Percentiles rank a stretch among this genome's conserved stretches.
These are phyloP conservation scores for Trichoderma pleuroti DNA, from an alignment of 2,329 filamentous ascomycete species.

Conservation along the genomic window DNA sequence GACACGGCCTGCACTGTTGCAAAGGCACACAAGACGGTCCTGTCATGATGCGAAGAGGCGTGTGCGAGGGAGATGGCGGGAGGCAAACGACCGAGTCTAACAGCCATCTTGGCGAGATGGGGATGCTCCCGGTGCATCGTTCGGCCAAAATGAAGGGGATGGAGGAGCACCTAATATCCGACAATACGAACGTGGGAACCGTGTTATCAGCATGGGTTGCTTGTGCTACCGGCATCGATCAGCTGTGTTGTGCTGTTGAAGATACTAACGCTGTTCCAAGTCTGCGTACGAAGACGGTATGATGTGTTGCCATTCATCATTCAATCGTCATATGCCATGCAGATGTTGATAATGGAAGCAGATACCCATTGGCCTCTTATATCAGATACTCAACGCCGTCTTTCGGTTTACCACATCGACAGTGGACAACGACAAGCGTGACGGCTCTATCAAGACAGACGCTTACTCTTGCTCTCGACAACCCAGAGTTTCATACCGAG, in stretches of 20 bases:
- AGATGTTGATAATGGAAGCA: neutral
- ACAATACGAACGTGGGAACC: neutral
- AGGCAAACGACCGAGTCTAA: constrained; percentile 16
- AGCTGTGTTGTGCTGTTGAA: neutral
- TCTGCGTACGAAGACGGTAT: neutral
- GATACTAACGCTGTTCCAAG: neutral
- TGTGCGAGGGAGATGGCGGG: constrained; percentile 10
- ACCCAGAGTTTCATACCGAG: neutral
- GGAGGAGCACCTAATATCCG: neutral
- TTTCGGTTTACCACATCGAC: neutral
- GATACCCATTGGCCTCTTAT: neutral
- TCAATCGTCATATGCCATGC: neutral
- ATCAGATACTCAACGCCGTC: neutral
- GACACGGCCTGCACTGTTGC: neutral
- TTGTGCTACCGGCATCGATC: neutral
- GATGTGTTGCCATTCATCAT: neutral
- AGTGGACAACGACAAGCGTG: neutral
- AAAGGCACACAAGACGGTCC: constrained; percentile 9
- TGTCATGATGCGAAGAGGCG: constrained; percentile 20
- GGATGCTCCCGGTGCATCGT: constrained; percentile 1
- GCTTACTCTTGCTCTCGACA: neutral
- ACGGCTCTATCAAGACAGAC: neutral
- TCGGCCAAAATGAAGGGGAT: neutral
- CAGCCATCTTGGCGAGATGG: constrained; percentile 5
- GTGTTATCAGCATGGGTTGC: neutral